Conservation (phyloP, 305 asterid species). For the Nicotiana rustica region DNA sequence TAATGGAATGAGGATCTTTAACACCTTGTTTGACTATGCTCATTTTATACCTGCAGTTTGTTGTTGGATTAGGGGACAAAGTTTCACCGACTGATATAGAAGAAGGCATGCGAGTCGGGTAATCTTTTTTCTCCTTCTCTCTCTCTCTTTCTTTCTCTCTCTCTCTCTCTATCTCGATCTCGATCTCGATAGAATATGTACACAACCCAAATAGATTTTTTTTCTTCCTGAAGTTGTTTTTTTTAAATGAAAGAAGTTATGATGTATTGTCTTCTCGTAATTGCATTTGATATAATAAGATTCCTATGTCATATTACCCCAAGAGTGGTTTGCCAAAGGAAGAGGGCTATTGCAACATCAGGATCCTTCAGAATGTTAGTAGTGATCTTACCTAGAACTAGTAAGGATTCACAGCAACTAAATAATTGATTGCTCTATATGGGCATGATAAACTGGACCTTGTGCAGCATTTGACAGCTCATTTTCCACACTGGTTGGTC, state of each 20-base stretch:
- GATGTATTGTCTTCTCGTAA: neutral
- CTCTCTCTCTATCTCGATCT: neutral
- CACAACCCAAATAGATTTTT: no score
- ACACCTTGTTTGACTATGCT: neutral
- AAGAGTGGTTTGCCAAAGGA: neutral
- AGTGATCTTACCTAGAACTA: neutral
- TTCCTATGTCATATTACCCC: neutral
- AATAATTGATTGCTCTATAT: neutral
- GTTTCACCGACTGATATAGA: slow-evolving; percentile 98
- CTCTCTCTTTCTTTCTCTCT: neutral
- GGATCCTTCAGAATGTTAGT: slow-evolving; percentile 10
- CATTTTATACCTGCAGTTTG: slow-evolving; percentile 66
- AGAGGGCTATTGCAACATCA: neutral
- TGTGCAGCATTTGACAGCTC: neutral
- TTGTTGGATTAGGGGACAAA: slow-evolving; percentile 97
- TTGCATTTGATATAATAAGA: neutral
- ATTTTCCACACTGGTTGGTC: neutral
- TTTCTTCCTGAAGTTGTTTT: neutral
- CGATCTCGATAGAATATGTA: neutral
- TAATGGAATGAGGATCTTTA: neutral
- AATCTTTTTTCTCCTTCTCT: neutral
- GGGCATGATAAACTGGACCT: neutral
- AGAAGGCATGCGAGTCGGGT: slow-evolving; percentile 99
- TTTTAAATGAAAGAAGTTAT: neutral
- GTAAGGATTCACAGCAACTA: neutral